Evolutionary conservation across 139 green algal genomes (phyloP).

Genomic region (Pseudopediastrum boryanum): DNA sequence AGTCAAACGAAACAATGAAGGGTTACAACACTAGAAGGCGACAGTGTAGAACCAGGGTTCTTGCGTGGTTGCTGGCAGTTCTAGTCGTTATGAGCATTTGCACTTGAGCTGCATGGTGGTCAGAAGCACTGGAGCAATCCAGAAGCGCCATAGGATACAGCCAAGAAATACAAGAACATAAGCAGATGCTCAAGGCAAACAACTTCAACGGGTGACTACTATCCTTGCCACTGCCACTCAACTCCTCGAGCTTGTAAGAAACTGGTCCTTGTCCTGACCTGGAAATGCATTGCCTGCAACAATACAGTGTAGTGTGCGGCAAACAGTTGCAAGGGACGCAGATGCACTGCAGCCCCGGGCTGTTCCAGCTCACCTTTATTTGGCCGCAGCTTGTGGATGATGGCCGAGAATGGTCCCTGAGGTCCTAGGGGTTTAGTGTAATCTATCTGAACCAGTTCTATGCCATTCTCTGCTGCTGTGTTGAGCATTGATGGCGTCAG

Average conservation of each 20-base stretch:
- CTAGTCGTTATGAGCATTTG: neutral
- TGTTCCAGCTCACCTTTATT: slow-evolving; percentile 53
- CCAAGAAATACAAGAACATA: neutral
- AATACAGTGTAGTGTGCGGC: neutral
- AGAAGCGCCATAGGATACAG: neutral
- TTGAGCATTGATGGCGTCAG: slow-evolving; percentile 51
- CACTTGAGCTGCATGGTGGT: neutral
- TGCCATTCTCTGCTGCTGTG: slow-evolving; percentile 41
- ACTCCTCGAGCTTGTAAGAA: neutral
- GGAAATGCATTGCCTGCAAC: neutral
- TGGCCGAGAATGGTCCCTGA: slow-evolving; percentile 71
- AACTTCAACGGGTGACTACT: too few species aligned
- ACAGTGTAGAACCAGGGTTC: neutral
- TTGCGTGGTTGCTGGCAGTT: neutral
- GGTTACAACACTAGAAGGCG: neutral
- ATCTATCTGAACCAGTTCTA: slow-evolving; percentile 65
- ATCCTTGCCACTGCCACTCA: neutral
- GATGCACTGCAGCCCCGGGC: neutral
- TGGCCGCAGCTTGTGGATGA: slow-evolving; percentile 79
- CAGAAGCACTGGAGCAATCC: neutral
- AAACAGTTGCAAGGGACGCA: neutral
- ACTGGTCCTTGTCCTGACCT: neutral
- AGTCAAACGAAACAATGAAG: neutral
- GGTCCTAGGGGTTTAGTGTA: slow-evolving; percentile 47
- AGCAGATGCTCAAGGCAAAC: neutral